Evolutionary conservation across 371 early-diverging fungal genomes (phyloP).

Genomic region (Rhizopus sp.): DNA sequence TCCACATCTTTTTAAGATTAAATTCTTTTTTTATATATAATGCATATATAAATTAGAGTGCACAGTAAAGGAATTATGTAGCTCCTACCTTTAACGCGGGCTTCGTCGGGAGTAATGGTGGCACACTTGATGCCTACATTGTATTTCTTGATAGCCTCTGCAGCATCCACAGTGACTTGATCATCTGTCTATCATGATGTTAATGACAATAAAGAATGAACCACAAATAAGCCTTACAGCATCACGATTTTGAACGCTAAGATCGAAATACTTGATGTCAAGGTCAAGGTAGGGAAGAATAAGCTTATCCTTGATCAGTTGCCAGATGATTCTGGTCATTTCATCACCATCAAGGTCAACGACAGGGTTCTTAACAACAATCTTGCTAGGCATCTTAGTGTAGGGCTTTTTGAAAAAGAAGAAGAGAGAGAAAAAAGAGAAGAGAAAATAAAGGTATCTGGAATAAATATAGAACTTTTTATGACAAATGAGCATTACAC

Average conservation of each 20-base stretch:
- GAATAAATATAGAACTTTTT: background rate
- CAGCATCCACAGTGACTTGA: constrained; percentile 95
- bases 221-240: constrained; percentile 42
- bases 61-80: background rate
- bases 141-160: constrained; percentile 95
- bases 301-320: constrained; percentile 90
- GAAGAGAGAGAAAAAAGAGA: constrained; percentile 7
- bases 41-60: background rate
- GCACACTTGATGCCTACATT: constrained; percentile 99
- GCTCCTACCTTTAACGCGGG: constrained; percentile 80
- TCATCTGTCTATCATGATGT: constrained; percentile 79
- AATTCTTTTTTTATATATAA: constrained; percentile 67
- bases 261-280: constrained; percentile 95
- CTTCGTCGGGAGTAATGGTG: constrained; percentile 98
- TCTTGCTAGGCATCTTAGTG: constrained; percentile 38
- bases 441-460: constrained; percentile 1
- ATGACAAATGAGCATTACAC: constrained; percentile 20
- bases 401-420: background rate
- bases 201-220: background rate
- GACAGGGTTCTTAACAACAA: constrained; percentile 81
- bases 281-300: constrained; percentile 91
- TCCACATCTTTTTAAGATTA: constrained; percentile 95
- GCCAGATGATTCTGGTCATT: constrained; percentile 96
- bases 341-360: constrained; percentile 97
- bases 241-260: constrained; percentile 92